Conservation (phyloP, 2,329 filamentous ascomycete species). For the Pezicula rhizophila region DNA sequence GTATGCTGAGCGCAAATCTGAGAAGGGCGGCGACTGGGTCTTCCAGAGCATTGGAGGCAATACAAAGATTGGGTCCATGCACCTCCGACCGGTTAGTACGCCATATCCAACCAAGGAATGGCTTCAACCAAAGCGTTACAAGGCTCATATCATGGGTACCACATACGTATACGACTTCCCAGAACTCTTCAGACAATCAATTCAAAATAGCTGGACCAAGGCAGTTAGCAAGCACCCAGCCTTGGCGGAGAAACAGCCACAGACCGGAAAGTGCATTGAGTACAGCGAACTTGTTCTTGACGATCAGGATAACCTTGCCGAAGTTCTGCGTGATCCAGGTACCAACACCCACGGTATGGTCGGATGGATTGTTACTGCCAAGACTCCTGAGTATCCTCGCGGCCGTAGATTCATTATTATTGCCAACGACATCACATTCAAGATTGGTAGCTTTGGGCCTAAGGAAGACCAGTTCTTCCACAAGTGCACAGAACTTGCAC, state of each 20-base stretch:
- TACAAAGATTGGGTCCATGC: conserved; percentile 92
- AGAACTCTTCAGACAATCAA: conserved; percentile 95
- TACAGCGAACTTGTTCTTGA: conserved; percentile 93
- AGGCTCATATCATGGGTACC: conserved; percentile 97
- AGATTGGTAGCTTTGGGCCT: conserved; percentile 96
- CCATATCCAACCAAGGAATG: conserved; percentile 98
- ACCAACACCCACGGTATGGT: conserved; percentile 98
- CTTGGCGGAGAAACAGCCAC: conserved; percentile 74
- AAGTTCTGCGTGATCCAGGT: conserved; percentile 90
- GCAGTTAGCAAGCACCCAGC: conserved; percentile 67
- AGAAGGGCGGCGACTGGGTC: conserved; percentile 89
- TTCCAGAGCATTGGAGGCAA: conserved; percentile 97
- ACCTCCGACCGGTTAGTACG: conserved; percentile 82
- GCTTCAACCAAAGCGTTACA: conserved; percentile 97
- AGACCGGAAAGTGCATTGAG: conserved; percentile 84
- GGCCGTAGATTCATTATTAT: conserved; percentile 92
- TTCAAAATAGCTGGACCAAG: conserved; percentile 89
- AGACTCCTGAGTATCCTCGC: conserved; percentile 89
- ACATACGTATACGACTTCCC: conserved; percentile 99
- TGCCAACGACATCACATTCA: conserved; percentile 98
- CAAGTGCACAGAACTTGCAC: conserved; percentile 95
- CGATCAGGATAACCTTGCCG: conserved; percentile 83
- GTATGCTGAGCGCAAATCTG: conserved; percentile 95
- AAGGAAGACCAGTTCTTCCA: conserved; percentile 97
- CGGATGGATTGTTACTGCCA: conserved; percentile 91